Conservation (phyloP, 2,329 filamentous ascomycete species). For the Penicillium olsonii region DNA sequence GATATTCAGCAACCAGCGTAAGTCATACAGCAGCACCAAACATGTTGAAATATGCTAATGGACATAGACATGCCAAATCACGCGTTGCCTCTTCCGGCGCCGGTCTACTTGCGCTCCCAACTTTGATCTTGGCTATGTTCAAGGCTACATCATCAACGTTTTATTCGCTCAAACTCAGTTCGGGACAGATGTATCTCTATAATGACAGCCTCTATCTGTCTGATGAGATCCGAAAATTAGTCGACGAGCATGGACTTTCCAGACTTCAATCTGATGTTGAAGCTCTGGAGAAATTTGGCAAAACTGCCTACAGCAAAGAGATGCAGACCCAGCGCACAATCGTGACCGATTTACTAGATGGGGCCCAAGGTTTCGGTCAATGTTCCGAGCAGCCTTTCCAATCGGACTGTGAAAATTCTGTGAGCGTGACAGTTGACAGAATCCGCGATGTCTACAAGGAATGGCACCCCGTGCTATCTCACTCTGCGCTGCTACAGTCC, state of each 20-base stretch:
- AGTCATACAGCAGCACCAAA: conserved; percentile 16
- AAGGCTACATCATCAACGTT: conserved; percentile 50
- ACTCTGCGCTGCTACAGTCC: conserved; percentile 62
- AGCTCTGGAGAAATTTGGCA: conserved; percentile 60
- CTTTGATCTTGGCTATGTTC: conserved; percentile 53
- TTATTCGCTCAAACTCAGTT: conserved; percentile 46
- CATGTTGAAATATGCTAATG: conserved; percentile 20
- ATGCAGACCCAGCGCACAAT: conserved; percentile 67
- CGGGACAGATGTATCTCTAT: conserved; percentile 65
- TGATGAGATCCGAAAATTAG: conserved; percentile 53
- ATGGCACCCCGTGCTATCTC: conserved; percentile 61
- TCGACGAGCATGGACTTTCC: conserved; percentile 49
- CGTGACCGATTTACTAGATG: conserved; percentile 62
- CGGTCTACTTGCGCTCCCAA: conserved; percentile 48
- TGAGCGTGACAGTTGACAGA: conserved; percentile 59
- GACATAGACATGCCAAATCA: conserved; percentile 33
- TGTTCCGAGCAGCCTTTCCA: conserved; percentile 62
- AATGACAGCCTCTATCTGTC: conserved; percentile 64
- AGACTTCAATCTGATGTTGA: conserved; percentile 57
- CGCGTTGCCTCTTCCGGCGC: conserved; percentile 44
- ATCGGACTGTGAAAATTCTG: conserved; percentile 60
- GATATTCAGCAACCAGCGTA: conserved; percentile 40
- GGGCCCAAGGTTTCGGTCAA: conserved; percentile 61
- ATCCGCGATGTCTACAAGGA: conserved; percentile 58
- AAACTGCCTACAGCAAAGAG: conserved; percentile 62